A percentile compares a stretch with the other conserved stretches of the same genome.
These are phyloP conservation scores for Grosmannia penicillata DNA, from an alignment of 2,329 filamentous ascomycete genomes.

Conservation along the genomic window DNA sequence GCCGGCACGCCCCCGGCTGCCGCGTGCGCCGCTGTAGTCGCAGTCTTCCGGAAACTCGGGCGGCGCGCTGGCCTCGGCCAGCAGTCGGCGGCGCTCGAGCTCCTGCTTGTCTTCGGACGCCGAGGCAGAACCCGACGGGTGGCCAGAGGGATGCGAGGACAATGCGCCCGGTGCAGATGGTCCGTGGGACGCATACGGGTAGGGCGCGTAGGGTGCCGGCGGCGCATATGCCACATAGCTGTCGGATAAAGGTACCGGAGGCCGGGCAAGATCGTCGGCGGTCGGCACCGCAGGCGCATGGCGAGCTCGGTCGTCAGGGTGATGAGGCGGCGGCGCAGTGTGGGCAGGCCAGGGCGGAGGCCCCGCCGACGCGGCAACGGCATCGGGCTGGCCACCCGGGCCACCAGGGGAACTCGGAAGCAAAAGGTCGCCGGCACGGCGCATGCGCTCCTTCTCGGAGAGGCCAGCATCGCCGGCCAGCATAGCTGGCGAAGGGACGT, in stretches of 20 bases:
- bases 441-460: conserved; percentile 70
- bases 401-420: no score
- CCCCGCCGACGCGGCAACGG: conserved; percentile 22
- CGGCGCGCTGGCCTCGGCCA: conserved; percentile 50
- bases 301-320: no score
- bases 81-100: conserved; percentile 50
- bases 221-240: background rate
- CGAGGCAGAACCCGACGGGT: no score
- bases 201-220: no score
- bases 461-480: conserved; percentile 39
- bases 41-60: conserved; percentile 40
- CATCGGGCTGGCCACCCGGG: conserved; percentile 56
- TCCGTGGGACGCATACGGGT: no score
- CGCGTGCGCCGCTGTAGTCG: conserved; percentile 18
- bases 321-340: no score
- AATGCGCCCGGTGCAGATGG: no score
- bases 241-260: no score
- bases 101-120: conserved; percentile 63
- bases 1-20: conserved; percentile 9
- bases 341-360: conserved; percentile 19
- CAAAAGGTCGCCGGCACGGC: conserved; percentile 62
- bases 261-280: conserved; percentile 24
- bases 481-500: conserved; percentile 45
- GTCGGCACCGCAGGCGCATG: conserved; percentile 28
- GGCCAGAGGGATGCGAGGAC: no score